Evolutionary conservation across 495 filamentous ascomycete genomes (phyloP).

Genomic region (Bacidia rubella): DNA sequence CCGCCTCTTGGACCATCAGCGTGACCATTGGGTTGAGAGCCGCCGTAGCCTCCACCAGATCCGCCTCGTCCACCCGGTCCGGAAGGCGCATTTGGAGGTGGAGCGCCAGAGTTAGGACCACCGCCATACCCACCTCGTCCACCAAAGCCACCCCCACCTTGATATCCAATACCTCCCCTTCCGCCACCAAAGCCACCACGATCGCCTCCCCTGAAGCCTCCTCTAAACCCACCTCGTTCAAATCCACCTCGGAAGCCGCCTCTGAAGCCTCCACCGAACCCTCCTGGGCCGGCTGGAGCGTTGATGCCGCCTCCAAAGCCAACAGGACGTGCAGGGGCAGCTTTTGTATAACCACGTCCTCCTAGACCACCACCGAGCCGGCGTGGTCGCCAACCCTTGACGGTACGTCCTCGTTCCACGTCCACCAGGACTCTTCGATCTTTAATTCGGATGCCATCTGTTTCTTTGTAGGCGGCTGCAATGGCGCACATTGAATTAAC

Average conservation of each 20-base stretch:
- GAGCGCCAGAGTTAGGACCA: constrained; percentile 32
- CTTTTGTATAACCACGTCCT: constrained; percentile 85
- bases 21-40: constrained; percentile 21
- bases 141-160: constrained; percentile 46
- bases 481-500: no score
- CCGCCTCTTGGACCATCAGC: constrained; percentile 23
- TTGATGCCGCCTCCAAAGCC: constrained; percentile 38
- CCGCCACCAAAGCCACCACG: constrained; percentile 33
- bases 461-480: constrained; percentile 68
- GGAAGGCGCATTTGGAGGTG: constrained; percentile 67
- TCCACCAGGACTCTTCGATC: constrained; percentile 87
- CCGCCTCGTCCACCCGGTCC: constrained; percentile 57
- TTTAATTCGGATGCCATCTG: constrained; percentile 84
- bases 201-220: constrained; percentile 52
- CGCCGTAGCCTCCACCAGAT: constrained; percentile 29
- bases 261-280: constrained; percentile 52
- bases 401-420: constrained; percentile 89
- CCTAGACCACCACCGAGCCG: constrained; percentile 88
- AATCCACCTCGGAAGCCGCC: constrained; percentile 40
- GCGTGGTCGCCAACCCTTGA: constrained; percentile 85
- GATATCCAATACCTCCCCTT: constrained; percentile 44
- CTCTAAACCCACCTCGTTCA: constrained; percentile 38
- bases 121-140: constrained; percentile 31
- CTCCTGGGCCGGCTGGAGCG: constrained; percentile 53
- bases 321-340: constrained; percentile 56